Conservation (phyloP, 1,284 basidiomycete species). For the Trichosporon faecale region DNA sequence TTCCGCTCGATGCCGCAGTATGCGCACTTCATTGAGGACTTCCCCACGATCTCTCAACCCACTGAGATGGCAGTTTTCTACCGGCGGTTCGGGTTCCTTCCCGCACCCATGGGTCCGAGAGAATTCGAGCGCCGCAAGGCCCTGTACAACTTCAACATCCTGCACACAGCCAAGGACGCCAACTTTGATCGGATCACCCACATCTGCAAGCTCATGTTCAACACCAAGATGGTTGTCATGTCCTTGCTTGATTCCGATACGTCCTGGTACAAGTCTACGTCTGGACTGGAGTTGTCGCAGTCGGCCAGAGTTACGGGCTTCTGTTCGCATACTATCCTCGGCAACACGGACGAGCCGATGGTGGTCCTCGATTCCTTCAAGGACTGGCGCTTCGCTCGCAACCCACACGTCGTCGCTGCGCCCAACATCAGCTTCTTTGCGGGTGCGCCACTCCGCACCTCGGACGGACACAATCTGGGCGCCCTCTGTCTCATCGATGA, state of each 20-base stretch:
- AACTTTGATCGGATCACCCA: constrained; percentile 90
- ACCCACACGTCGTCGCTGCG: constrained; percentile 70
- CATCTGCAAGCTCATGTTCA: constrained; percentile 88
- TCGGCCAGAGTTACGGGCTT: constrained; percentile 14
- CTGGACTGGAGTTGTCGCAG: constrained; percentile 58
- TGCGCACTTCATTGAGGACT: not conserved
- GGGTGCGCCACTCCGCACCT: constrained; percentile 80
- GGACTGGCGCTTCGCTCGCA: constrained; percentile 76
- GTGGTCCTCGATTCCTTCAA: constrained; percentile 72
- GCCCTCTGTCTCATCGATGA: constrained; percentile 84
- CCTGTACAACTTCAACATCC: constrained; percentile 76
- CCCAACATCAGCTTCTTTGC: constrained; percentile 85
- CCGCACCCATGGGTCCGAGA: constrained; percentile 73
- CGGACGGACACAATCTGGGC: constrained; percentile 87
- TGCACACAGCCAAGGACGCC: constrained; percentile 74
- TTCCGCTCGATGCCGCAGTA: constrained; percentile 6
- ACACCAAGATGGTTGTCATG: constrained; percentile 75
- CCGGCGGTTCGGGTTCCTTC: constrained; percentile 67
- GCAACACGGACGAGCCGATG: constrained; percentile 81
- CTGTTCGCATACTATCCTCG: constrained; percentile 21
- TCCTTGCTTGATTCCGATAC: constrained; percentile 76
- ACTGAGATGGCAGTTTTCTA: constrained; percentile 54
- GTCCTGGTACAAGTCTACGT: constrained; percentile 83
- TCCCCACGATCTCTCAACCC: constrained; percentile 10
- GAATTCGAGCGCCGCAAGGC: constrained; percentile 75